phyloP scores from a whole-genome alignment of 2,329 filamentous ascomycete species.

The Epichloe gansuensis region DNA sequence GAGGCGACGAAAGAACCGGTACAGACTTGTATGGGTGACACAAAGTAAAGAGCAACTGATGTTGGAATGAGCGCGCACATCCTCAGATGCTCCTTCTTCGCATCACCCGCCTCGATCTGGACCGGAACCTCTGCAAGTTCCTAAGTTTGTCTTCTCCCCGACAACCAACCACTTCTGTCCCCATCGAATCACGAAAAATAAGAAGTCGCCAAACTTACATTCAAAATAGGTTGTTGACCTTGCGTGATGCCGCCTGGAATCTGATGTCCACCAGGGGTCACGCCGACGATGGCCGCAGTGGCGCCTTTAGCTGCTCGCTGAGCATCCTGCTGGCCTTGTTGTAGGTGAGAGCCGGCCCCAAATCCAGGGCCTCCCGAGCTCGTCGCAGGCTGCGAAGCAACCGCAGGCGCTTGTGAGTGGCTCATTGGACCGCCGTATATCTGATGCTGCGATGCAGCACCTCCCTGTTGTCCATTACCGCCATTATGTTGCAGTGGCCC shows the following conservation, averaged over 20 bases:
- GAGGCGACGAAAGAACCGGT: not conserved
- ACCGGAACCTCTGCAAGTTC: not conserved
- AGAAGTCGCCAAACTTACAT: conserved; percentile 31
- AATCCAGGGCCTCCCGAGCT: conserved; percentile 54
- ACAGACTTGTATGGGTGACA: not conserved
- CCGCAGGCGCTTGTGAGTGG: conserved; percentile 37
- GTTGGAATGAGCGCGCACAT: not conserved
- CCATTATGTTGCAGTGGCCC: conserved; percentile 42
- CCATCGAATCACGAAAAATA: not conserved
- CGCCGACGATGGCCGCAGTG: conserved; percentile 35
- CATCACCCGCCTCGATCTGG: not conserved
- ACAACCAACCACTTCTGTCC: not conserved
- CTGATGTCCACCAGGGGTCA: conserved; percentile 26
- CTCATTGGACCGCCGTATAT: conserved; percentile 45
- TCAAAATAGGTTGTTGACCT: conserved; percentile 34
- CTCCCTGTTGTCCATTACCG: conserved; percentile 35
- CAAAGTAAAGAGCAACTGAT: not conserved
- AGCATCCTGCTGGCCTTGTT: conserved; percentile 40
- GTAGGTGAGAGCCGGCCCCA: conserved; percentile 48
- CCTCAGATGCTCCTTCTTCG: not conserved
- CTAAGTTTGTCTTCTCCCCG: not conserved
- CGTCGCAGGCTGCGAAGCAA: conserved; percentile 43
- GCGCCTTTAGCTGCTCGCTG: conserved; percentile 35
- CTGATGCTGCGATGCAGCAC: conserved; percentile 36
- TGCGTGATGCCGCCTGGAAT: conserved; percentile 28